Percentiles rank a stretch among this genome's conserved stretches.
These are phyloP conservation scores for Parasarocladium wereldwijsianum DNA, from an alignment of 2,329 filamentous ascomycete species.

Conservation along the genomic window DNA sequence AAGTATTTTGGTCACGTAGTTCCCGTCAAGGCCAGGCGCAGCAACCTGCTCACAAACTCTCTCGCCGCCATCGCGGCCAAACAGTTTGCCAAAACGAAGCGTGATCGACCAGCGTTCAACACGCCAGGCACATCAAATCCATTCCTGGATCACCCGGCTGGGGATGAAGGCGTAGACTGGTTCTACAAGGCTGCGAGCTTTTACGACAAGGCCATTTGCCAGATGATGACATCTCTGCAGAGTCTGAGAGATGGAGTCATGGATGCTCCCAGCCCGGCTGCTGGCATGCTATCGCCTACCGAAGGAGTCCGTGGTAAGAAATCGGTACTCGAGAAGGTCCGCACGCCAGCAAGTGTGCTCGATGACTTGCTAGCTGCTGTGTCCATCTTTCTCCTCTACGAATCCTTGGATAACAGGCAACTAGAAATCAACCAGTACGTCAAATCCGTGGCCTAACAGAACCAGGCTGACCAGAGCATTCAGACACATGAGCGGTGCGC, in stretches of 20 bases:
- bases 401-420: constrained; percentile 9
- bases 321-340: background rate
- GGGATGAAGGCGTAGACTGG: constrained; percentile 6
- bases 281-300: too few relatives aligned
- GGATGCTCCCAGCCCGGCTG: background rate
- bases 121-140: constrained; percentile 3
- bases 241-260: constrained; percentile 5
- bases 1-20: constrained; percentile 9
- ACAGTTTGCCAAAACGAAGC: constrained; percentile 8
- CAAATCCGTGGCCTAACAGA: background rate
- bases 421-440: constrained; percentile 7
- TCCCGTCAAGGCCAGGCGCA: constrained; percentile 7
- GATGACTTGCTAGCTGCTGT: constrained; percentile 8
- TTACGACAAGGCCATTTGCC: constrained; percentile 9
- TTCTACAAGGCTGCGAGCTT: constrained; percentile 10
- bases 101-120: constrained; percentile 1
- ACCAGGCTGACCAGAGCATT: background rate
- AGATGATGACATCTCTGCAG: constrained; percentile 9
- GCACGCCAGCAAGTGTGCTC: constrained; percentile 1
- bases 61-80: constrained; percentile 9
- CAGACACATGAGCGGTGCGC: constrained; percentile 9
- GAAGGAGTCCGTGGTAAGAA: constrained; percentile 4
- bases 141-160: constrained; percentile 5
- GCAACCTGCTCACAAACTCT: constrained; percentile 7
- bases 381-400: constrained; percentile 9